Evolutionary conservation across 208 protist genomes (phyloP), one percentile per base, ranked within the genome.

Genomic region (Acanthamoeba sp.): DNA sequence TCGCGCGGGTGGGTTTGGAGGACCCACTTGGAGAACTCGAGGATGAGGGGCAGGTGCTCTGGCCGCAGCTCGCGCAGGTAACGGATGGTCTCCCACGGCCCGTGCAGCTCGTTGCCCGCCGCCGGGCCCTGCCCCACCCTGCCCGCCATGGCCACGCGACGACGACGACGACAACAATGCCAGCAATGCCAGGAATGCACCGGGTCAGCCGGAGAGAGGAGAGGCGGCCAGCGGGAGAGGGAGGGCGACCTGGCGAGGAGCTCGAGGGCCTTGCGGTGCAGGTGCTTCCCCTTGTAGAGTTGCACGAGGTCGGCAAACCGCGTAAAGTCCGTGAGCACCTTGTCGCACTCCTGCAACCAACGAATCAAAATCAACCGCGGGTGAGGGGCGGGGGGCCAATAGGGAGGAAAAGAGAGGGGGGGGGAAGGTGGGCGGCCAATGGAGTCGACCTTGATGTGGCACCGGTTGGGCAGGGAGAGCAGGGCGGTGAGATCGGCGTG

Each of bases 191-290:
- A n/a, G n/a, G n/a, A n/a, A n/a, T n/a, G n/a, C n/a, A n/a, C n/a
- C n/a, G n/a, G n/a, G n/a, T n/a, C 32, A 71, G 6, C 6, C 42
- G 42, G 42, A 14, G 3, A 10, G 42, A 10, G 42, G 42, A 10
- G 62, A 36, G 32, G 32, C 62, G 24, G 32, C 5, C n/a, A 9
- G 32, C 32, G 32, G 32, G 14, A 71, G 32, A 71, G 32, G 24
- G n/a, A 34, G 36, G 36, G 34, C 42, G 80, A 95, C 80, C 89
- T 89, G 36, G 45, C 80, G 0, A 97, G 59, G 9, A 96, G 64
- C 7, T 94, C 76, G 16, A 97, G 91, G 2, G 96, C 95, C 32
- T 97, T 95, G 29, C 93, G 48, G 85, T 97, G 96, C 57, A 96
- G 64, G 27, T 80, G 85, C 52, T 97, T 96, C 1, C 91, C 93